Evolutionary conservation across 768 basidiomycete species (phyloP).

Genomic region (Cystobasidium tubakii): DNA sequence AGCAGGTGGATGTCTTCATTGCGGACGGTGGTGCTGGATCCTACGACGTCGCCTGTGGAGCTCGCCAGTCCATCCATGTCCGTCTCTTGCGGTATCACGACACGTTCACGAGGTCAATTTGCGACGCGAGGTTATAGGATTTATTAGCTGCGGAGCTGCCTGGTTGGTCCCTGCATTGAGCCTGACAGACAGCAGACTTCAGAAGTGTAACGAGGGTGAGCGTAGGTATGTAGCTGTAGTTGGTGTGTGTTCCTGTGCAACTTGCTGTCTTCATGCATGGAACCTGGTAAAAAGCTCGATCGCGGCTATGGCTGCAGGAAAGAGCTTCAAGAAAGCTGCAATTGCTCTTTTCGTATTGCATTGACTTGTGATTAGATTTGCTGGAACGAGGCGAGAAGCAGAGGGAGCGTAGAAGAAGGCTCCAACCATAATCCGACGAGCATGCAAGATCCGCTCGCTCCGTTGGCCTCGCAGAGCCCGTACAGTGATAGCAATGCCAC

Average conservation of each 20-base stretch:
- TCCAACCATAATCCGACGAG: not conserved
- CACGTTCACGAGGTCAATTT: slow-evolving; percentile 4
- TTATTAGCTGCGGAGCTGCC: no score
- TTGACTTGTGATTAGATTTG: not conserved
- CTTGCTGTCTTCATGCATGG: not conserved
- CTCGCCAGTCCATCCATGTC: not conserved
- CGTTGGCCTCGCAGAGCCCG: not conserved
- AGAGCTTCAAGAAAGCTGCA: not conserved
- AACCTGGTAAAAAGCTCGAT: not conserved
- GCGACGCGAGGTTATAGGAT: not conserved
- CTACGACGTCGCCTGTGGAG: not conserved
- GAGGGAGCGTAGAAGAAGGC: not conserved
- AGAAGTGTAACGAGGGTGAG: no score
- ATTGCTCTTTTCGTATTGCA: not conserved
- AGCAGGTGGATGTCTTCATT: not conserved
- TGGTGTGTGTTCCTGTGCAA: not conserved
- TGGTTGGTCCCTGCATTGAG: no score
- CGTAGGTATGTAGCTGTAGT: not conserved
- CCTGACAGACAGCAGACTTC: no score
- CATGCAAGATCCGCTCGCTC: not conserved
- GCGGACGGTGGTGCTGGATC: not conserved
- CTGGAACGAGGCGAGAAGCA: not conserved
- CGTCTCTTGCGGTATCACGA: not conserved
- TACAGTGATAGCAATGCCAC: not conserved
- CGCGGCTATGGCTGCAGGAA: no score